These are phyloP conservation scores for Ophiocordyceps robertsii DNA, from an alignment of 2,329 filamentous ascomycete genomes.

Conservation along the genomic window DNA sequence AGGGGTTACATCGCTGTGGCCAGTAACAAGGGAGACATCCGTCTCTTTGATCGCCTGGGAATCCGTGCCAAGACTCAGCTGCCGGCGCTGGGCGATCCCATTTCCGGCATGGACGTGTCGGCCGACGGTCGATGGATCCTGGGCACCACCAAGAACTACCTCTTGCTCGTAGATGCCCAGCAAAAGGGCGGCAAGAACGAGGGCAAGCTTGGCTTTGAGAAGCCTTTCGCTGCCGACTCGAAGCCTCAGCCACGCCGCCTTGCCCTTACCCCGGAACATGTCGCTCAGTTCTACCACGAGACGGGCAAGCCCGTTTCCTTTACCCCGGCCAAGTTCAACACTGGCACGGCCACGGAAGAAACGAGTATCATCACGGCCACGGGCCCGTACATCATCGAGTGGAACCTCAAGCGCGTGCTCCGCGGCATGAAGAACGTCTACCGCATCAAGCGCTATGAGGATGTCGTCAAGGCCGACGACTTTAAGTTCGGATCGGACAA, in stretches of 20 bases:
- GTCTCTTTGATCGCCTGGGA: constrained; percentile 88
- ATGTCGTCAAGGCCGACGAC: constrained; percentile 95
- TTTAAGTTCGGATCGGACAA: constrained; percentile 96
- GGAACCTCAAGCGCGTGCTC: constrained; percentile 85
- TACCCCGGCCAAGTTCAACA: constrained; percentile 88
- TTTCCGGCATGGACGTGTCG: constrained; percentile 87
- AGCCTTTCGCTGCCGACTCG: constrained; percentile 76
- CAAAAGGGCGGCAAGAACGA: constrained; percentile 93
- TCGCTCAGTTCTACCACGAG: constrained; percentile 95
- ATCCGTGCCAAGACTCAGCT: constrained; percentile 98
- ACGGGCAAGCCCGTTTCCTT: constrained; percentile 78
- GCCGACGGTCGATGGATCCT: constrained; percentile 94
- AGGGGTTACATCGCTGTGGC: constrained; percentile 95
- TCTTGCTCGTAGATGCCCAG: constrained; percentile 81
- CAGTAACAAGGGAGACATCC: constrained; percentile 94
- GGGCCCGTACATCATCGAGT: constrained; percentile 92
- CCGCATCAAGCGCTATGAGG: constrained; percentile 88
- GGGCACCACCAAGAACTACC: constrained; percentile 85
- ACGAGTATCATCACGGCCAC: constrained; percentile 95
- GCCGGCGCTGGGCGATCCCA: constrained; percentile 85
- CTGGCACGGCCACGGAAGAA: constrained; percentile 65
- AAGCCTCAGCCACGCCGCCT: constrained; percentile 91
- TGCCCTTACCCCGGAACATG: constrained; percentile 77
- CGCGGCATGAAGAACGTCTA: constrained; percentile 75
- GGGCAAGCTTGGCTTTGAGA: constrained; percentile 96